These are phyloP conservation scores for Triticum turgidum DNA, from an alignment of 176 grass and related monocot genomes.

Conservation along the genomic window DNA sequence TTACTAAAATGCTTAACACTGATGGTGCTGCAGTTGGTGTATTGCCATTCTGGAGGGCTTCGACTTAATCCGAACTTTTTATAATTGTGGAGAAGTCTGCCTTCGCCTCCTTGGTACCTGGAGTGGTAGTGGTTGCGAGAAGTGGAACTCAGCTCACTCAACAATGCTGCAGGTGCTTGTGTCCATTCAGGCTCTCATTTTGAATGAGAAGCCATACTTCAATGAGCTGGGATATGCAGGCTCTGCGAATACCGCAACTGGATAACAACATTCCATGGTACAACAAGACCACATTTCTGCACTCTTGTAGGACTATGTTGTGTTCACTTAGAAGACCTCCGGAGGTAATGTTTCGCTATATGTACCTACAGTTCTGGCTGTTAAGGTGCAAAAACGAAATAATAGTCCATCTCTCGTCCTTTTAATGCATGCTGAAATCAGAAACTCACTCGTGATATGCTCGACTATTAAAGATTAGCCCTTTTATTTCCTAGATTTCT, in stretches of 20 bases:
- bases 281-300: conserved; percentile 58
- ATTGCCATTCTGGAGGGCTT: conserved; percentile 78
- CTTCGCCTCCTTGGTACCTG: conserved; percentile 89
- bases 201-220: conserved; percentile 92
- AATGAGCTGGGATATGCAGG: conserved; percentile 62
- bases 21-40: conserved; percentile 43
- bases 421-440: conserved; percentile 4
- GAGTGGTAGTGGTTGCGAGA: conserved; percentile 72
- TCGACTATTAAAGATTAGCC: not conserved
- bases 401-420: not conserved
- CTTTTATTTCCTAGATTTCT: not conserved
- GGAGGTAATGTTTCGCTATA: conserved; percentile 47
- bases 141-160: conserved; percentile 69
- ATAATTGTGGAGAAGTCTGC: conserved; percentile 69
- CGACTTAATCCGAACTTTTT: conserved; percentile 84
- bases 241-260: conserved; percentile 34
- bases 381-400: not conserved
- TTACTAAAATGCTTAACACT: no score
- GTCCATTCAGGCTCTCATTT: conserved; percentile 92
- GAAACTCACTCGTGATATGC: not conserved
- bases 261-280: conserved; percentile 44
- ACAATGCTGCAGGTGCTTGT: conserved; percentile 93
- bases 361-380: not conserved
- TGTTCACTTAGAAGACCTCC: conserved; percentile 74
- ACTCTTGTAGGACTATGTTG: conserved; percentile 85